Conservation (phyloP, 805 yeast species). For the Candida lessepsii region DNA sequence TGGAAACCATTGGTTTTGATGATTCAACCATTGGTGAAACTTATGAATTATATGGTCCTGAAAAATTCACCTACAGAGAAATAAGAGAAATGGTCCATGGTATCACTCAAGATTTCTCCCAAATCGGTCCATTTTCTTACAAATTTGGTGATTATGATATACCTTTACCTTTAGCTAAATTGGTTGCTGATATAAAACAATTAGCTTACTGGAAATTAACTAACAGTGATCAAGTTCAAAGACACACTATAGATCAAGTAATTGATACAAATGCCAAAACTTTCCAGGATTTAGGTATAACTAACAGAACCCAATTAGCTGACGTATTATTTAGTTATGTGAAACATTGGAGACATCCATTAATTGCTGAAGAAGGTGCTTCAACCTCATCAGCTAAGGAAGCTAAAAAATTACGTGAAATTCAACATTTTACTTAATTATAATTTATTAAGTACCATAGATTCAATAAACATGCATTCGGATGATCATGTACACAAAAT, state of each 20-base stretch:
- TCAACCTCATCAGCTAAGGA: slow-evolving; percentile 34
- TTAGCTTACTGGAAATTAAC: slow-evolving; percentile 46
- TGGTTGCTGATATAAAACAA: slow-evolving; percentile 44
- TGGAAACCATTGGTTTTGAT: slow-evolving; percentile 76
- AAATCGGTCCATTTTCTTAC: slow-evolving; percentile 45
- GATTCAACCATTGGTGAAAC: slow-evolving; percentile 77
- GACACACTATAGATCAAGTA: slow-evolving; percentile 66
- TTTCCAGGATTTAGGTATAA: slow-evolving; percentile 70
- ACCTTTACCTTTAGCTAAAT: slow-evolving; percentile 47
- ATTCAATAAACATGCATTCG: not conserved
- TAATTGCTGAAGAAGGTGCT: slow-evolving; percentile 46
- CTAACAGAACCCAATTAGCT: slow-evolving; percentile 39
- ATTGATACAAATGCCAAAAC: slow-evolving; percentile 60
- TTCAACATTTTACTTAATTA: slow-evolving; percentile 40
- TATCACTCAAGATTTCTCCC: slow-evolving; percentile 50
- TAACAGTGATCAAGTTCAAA: slow-evolving; percentile 72
- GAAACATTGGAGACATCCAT: slow-evolving; percentile 51
- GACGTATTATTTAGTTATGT: slow-evolving; percentile 45
- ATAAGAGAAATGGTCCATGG: slow-evolving; percentile 70
- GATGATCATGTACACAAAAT: not conserved
- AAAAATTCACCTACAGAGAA: slow-evolving; percentile 57
- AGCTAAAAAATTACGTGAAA: slow-evolving; percentile 42
- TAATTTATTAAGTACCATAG: slow-evolving; percentile 1
- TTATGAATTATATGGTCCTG: slow-evolving; percentile 74
- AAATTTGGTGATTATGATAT: slow-evolving; percentile 40